Conservation (phyloP, 768 basidiomycete species). For the Auricularia heimuer region DNA sequence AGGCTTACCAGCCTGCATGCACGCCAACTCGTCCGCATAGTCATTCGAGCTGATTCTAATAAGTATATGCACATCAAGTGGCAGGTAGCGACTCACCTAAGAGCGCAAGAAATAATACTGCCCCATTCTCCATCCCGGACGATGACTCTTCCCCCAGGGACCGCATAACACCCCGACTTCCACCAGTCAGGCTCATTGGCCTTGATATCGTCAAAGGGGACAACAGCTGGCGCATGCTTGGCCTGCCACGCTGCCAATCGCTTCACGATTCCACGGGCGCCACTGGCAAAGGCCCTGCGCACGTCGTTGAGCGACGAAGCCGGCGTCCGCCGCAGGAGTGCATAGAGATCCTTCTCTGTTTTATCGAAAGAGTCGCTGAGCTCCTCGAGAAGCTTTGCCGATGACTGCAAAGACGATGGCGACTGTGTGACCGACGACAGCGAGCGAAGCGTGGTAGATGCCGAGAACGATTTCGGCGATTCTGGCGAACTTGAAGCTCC, state of each 20-base stretch:
- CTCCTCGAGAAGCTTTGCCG: conserved; percentile 32
- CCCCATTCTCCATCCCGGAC: conserved; percentile 67
- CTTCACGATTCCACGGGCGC: conserved; percentile 43
- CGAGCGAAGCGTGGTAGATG: conserved; percentile 4
- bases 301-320: conserved; percentile 48
- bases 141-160: conserved; percentile 58
- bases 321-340: conserved; percentile 40
- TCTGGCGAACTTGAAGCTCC: not conserved
- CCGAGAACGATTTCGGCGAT: not conserved
- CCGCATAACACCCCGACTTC: conserved; percentile 45
- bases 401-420: conserved; percentile 4
- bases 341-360: conserved; percentile 50
- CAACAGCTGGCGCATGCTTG: conserved; percentile 39
- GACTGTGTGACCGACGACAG: conserved; percentile 6
- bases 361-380: conserved; percentile 50
- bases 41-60: conserved; percentile 40
- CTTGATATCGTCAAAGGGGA: conserved; percentile 14
- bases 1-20: conserved; percentile 14
- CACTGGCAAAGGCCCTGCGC: conserved; percentile 43
- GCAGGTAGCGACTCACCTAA: conserved; percentile 37
- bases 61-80: conserved; percentile 2
- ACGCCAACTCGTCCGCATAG: conserved; percentile 36
- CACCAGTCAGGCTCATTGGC: conserved; percentile 58
- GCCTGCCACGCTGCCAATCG: conserved; percentile 52
- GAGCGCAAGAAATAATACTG: conserved; percentile 67